Evolutionary conservation across 2,329 filamentous ascomycete genomes (phyloP).

Genomic region (Alternaria sp.): DNA sequence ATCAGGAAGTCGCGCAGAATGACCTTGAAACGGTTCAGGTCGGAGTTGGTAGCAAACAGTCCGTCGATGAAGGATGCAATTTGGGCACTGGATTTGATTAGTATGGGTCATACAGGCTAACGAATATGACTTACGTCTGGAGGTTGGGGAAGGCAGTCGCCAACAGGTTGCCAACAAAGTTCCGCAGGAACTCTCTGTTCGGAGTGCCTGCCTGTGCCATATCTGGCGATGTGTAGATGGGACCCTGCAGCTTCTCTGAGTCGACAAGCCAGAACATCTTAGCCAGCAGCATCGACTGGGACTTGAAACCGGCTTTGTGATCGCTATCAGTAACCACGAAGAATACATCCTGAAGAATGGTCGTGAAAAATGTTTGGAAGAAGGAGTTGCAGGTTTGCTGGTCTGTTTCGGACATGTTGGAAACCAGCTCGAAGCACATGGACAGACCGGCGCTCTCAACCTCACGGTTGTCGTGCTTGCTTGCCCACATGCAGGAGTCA

Average conservation of each 20-base stretch:
- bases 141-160: conserved; percentile 93
- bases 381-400: conserved; percentile 86
- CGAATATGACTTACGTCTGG: conserved; percentile 70
- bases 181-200: conserved; percentile 88
- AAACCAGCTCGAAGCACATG: conserved; percentile 97
- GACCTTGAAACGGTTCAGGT: conserved; percentile 93
- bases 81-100: conserved; percentile 69
- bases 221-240: conserved; percentile 79
- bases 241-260: conserved; percentile 86
- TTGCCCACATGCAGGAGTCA: conserved; percentile 99
- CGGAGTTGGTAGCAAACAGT: conserved; percentile 84
- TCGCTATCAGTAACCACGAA: conserved; percentile 97
- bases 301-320: conserved; percentile 99
- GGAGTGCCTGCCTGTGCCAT: conserved; percentile 82
- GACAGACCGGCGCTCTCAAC: conserved; percentile 95
- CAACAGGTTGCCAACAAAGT: conserved; percentile 84
- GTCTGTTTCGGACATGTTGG: conserved; percentile 95
- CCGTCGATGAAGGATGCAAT: conserved; percentile 89
- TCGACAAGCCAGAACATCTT: conserved; percentile 97
- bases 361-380: conserved; percentile 97
- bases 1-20: conserved; percentile 97
- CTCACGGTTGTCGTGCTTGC: conserved; percentile 98
- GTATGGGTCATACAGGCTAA: background rate
- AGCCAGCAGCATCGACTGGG: conserved; percentile 89
- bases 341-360: conserved; percentile 96